phyloP scores from a whole-genome alignment of 163 green algal species.

The Coccomyxa subellipsoidea region DNA sequence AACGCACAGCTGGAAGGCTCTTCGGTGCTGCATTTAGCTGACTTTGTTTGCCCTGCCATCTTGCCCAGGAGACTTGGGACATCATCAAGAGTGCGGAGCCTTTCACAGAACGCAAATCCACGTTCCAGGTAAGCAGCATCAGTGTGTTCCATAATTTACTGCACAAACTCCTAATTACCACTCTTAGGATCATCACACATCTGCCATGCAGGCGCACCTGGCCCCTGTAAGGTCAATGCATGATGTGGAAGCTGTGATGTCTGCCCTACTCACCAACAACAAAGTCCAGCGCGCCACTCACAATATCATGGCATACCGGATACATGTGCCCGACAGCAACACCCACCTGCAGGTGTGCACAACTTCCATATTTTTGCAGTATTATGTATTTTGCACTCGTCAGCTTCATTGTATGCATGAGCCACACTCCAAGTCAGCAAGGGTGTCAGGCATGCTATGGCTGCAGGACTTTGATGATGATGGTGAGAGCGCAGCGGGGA shows the following conservation, averaged over 20 bases:
- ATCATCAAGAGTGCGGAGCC: slow-evolving; percentile 55
- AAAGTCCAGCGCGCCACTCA: slow-evolving; percentile 87
- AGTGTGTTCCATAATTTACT: neutral
- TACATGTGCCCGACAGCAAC: slow-evolving; percentile 22
- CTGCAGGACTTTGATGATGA: slow-evolving; percentile 90
- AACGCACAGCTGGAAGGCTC: neutral
- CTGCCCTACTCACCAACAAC: slow-evolving; percentile 59
- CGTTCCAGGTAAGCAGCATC: slow-evolving; percentile 59
- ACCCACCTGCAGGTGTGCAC: slow-evolving; percentile 18
- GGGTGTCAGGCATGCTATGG: neutral
- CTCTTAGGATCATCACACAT: neutral
- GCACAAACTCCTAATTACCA: no score
- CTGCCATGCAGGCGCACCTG: slow-evolving; percentile 70
- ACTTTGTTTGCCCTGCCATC: neutral
- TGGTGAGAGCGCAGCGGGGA: slow-evolving; percentile 84
- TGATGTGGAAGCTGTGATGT: slow-evolving; percentile 66
- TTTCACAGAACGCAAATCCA: slow-evolving; percentile 66
- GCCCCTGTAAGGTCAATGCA: slow-evolving; percentile 39
- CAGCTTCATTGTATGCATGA: no score
- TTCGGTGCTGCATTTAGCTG: neutral
- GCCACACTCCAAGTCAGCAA: no score
- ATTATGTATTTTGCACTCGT: neutral
- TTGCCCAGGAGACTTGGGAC: neutral
- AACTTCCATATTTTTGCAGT: neutral
- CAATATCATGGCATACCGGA: slow-evolving; percentile 93